Evolutionary conservation across 2,329 filamentous ascomycete species (phyloP), one percentile per base, ranked within the genome.

Genomic region (Fusarium foetens): DNA sequence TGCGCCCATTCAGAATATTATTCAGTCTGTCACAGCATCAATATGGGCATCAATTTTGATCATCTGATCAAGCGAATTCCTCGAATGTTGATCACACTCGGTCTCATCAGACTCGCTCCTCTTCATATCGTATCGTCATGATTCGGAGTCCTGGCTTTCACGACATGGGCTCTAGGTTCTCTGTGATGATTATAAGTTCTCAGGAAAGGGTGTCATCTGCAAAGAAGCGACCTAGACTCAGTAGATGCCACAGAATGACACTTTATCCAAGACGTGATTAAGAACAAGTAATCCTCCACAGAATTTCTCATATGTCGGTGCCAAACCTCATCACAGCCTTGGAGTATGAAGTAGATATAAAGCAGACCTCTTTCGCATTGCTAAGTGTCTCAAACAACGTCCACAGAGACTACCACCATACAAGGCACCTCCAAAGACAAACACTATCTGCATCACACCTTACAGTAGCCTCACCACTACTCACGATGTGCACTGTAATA

Each of bases 201-300:
- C 4, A 11, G 3, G 6, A 9, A 5, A 2, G 6, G 10, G 9
- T 11, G 4, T 6, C 21, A 21, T 11, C 9, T 6, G 6, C 16
- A 11, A 13, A 23, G 3, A 31, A 48, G 29, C 16, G 5, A 4
- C 3, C 12, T 7, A 8, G 21, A 7, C 2, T 4, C 2, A 2
- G 3, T 6, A 23, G 8, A 19, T 2, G 2, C 8, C n/a, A 23
- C 29, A 23, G 21, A 33, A 2, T 10, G 11, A 33, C 11, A 10
- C 8, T 13, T 19, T 5, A 33, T 49, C 16, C 16, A 19, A 0
- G 8, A 2, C 2, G n/a, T 25, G n/a, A 33, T 33, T 25, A 25
- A 5, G 0, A 12, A 16, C 3, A 4, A 12, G 0, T 9, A 1
- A 2, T 2, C 0, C 2, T 8, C 10, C 0, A n/a, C 14, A 11